Percentiles rank a stretch among this genome's conserved stretches.
Evolutionary conservation across 2,329 filamentous ascomycete species (phyloP).

Genomic region (Fusarium neocosmosporiellum): DNA sequence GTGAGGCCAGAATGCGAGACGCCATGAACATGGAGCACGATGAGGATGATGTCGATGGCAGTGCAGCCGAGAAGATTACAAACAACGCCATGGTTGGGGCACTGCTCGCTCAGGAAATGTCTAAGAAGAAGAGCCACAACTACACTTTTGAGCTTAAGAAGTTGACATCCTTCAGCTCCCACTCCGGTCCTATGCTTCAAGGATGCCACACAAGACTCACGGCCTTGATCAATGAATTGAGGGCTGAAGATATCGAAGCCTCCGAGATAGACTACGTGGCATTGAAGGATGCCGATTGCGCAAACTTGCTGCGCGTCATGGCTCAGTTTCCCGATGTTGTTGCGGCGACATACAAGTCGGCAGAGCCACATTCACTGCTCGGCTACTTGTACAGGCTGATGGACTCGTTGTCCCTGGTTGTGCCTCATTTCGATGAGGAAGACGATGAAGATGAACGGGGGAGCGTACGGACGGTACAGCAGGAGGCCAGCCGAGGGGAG

Average conservation of each 20-base stretch:
- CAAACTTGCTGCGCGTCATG: slow-evolving; percentile 64
- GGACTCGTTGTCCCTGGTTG: slow-evolving; percentile 2
- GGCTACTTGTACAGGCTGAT: slow-evolving; percentile 62
- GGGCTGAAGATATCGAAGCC: background rate
- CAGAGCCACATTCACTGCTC: slow-evolving; percentile 72
- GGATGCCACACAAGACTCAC: background rate
- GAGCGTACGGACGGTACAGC: background rate
- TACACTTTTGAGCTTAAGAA: slow-evolving; percentile 35
- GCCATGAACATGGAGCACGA: background rate
- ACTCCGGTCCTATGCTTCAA: slow-evolving; percentile 7
- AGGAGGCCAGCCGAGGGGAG: background rate
- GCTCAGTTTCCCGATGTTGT: slow-evolving; percentile 74
- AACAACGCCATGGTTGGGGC: slow-evolving; percentile 10
- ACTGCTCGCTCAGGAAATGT: slow-evolving; percentile 32
- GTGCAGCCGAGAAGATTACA: background rate
- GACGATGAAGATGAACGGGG: background rate
- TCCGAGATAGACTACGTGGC: slow-evolving; percentile 1
- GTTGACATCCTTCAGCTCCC: background rate
- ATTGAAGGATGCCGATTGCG: slow-evolving; percentile 2
- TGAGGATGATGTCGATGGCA: background rate
- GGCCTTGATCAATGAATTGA: background rate
- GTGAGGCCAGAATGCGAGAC: background rate
- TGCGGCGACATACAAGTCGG: slow-evolving; percentile 70
- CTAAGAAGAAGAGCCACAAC: slow-evolving; percentile 32
- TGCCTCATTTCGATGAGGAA: background rate